phyloP scores from a whole-genome alignment of 2,329 filamentous ascomycete species.

The Trichoderma polysporum region DNA sequence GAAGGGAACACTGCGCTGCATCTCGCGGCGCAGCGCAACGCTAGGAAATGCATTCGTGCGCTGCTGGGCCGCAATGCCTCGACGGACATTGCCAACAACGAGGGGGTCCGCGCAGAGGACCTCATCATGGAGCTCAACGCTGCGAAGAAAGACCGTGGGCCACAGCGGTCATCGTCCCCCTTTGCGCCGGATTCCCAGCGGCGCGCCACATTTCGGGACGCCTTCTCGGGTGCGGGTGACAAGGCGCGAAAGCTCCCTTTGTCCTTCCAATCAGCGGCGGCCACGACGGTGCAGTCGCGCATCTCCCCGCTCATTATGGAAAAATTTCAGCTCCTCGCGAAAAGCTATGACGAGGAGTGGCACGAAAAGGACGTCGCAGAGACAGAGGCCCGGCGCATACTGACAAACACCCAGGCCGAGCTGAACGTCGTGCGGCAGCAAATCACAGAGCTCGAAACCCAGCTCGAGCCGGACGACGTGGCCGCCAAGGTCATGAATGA shows the following conservation, averaged over 20 bases:
- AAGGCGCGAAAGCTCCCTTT: constrained; percentile 42
- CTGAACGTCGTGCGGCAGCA: constrained; percentile 60
- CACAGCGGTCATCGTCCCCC: constrained; percentile 73
- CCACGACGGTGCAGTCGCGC: constrained; percentile 66
- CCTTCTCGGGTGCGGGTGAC: constrained; percentile 44
- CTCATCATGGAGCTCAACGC: constrained; percentile 76
- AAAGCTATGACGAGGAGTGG: constrained; percentile 72
- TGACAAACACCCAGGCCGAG: constrained; percentile 67
- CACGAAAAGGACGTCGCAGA: constrained; percentile 70
- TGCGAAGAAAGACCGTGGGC: constrained; percentile 63
- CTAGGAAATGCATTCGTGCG: constrained; percentile 84
- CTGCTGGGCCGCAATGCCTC: constrained; percentile 76
- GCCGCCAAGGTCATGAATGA: constrained; percentile 53
- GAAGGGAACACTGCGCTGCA: constrained; percentile 85
- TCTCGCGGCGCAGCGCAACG: constrained; percentile 74
- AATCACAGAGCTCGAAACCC: constrained; percentile 55
- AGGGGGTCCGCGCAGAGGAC: constrained; percentile 81
- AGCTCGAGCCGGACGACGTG: constrained; percentile 55
- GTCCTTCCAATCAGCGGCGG: constrained; percentile 61
- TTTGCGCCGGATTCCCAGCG: constrained; percentile 63
- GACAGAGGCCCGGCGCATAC: constrained; percentile 63
- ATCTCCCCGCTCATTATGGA: constrained; percentile 69
- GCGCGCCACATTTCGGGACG: constrained; percentile 54
- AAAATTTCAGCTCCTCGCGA: constrained; percentile 69
- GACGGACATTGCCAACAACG: constrained; percentile 77